Percentiles rank a stretch among this genome's conserved stretches.
phyloP scores from a whole-genome alignment of 331 rosid species.

The Malus hybrid region DNA sequence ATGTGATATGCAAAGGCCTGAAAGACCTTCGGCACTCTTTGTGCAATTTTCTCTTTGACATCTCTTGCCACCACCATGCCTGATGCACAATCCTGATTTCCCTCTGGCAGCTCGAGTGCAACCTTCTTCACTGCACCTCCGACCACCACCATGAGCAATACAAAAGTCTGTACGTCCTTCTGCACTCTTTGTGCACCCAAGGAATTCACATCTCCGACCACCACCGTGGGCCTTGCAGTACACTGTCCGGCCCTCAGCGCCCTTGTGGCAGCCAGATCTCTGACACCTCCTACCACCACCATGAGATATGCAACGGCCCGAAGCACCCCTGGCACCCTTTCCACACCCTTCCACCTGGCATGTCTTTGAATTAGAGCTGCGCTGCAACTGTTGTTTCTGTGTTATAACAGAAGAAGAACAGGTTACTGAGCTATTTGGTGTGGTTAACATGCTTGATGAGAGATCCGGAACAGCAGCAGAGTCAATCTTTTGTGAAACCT shows the following conservation, averaged over 20 bases:
- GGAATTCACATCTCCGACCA: conserved; percentile 80
- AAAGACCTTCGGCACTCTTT: conserved; percentile 92
- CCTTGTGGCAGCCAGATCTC: conserved; percentile 87
- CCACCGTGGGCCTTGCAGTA: conserved; percentile 99
- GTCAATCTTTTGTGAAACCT: conserved; percentile 35
- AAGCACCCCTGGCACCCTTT: conserved; percentile 95
- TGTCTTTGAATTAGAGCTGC: conserved; percentile 51
- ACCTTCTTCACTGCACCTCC: conserved; percentile 74
- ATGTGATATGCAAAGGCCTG: conserved; percentile 95
- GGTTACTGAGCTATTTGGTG: conserved; percentile 72
- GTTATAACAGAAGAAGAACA: conserved; percentile 55
- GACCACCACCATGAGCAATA: conserved; percentile 97
- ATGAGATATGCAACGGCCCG: conserved; percentile 90
- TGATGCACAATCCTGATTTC: conserved; percentile 85
- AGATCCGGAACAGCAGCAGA: conserved; percentile 37
- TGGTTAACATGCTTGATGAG: conserved; percentile 36
- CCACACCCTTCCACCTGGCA: conserved; percentile 90
- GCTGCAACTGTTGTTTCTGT: conserved; percentile 41
- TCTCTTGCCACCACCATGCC: conserved; percentile 97
- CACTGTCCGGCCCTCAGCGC: conserved; percentile 94
- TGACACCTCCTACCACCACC: conserved; percentile 98
- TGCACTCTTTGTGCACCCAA: conserved; percentile 98
- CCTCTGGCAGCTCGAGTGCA: conserved; percentile 96
- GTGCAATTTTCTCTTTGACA: conserved; percentile 87
- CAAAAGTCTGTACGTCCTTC: conserved; percentile 95